Evolutionary conservation across 2,329 filamentous ascomycete species (phyloP), one percentile per base, ranked within the genome.

Genomic region (Microsporum canis): DNA sequence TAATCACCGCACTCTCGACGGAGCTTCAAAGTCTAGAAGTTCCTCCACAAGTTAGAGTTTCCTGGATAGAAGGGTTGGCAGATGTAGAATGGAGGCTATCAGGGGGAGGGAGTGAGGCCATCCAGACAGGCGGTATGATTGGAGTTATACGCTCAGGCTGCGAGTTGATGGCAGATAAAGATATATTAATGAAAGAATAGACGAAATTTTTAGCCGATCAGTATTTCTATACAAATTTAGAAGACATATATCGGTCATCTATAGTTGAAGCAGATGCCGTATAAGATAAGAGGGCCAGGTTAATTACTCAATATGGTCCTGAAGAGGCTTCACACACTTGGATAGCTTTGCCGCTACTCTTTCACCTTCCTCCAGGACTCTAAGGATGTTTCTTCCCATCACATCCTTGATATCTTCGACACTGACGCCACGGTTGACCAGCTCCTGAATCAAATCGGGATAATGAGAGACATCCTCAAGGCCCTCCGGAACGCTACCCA

Each of bases 111-210:
- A 91, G 85, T 62, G 94, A 99, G 76, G 78, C 79, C 4, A 83
- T 99, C 62, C 94, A 99, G 78, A 97, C 94, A 0, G 92, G 94
- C 5, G 94, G 91, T 0, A 80, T 96, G 53, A 89, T 97, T 8
- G 94, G 92, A 0, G 89, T 96, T 3, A 84, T 99, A 47, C 81
- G 94, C 63, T 88, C 84, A 61, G 94, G 94, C 0, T 91, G 89
- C 34, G 92, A 96, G 72, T 76, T 97, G 63, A 81, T 84, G 77
- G 78, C 73, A 10, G 61, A 61, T 23, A 43, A 72, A 72, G 59
- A 75, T 71, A 64, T 59, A 17, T 55, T 27, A 36, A 64, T 62
- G 59, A 56, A 60, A 34, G 51, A 39, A 36, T 63, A 59, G 58
- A 47, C 31, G 38, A 39, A 1, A 23, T 23, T 23, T 23, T 5